Evolutionary conservation across 2,329 filamentous ascomycete species (phyloP).

Genomic region (Xylaria digitata): DNA sequence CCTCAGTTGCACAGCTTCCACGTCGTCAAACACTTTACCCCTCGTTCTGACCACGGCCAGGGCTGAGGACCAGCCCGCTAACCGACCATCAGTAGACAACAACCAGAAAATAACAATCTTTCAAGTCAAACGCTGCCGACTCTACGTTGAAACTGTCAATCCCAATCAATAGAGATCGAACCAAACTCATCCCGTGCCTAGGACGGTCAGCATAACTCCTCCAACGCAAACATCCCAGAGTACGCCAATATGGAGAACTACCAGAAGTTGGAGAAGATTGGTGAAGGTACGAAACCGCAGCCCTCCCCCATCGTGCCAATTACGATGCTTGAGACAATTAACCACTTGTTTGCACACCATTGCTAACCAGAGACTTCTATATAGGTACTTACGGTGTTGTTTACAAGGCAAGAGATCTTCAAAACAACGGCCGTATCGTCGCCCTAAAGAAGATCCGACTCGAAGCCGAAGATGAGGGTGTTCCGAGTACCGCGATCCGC

Average conservation of each 20-base stretch:
- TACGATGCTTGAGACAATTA: background rate
- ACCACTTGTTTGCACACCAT: background rate
- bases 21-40: conserved; percentile 18
- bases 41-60: conserved; percentile 23
- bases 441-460: conserved; percentile 96
- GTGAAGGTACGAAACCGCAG: conserved; percentile 74
- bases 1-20: conserved; percentile 13
- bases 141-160: background rate
- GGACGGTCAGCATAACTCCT: conserved; percentile 24
- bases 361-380: conserved; percentile 25
- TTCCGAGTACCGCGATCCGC: conserved; percentile 91
- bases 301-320: conserved; percentile 2
- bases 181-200: background rate
- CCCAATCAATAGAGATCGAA: background rate
- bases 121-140: background rate
- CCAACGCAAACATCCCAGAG: conserved; percentile 16
- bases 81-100: background rate
- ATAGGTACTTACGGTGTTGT: conserved; percentile 93
- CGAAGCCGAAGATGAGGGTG: conserved; percentile 93
- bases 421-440: conserved; percentile 84
- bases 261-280: conserved; percentile 95
- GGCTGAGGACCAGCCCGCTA: conserved; percentile 31
- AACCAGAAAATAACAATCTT: conserved; percentile 7
- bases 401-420: conserved; percentile 91
- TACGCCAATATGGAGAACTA: conserved; percentile 83